These are phyloP conservation scores for Lactarius trivialis DNA, from an alignment of 768 basidiomycete species.

Conservation along the genomic window DNA sequence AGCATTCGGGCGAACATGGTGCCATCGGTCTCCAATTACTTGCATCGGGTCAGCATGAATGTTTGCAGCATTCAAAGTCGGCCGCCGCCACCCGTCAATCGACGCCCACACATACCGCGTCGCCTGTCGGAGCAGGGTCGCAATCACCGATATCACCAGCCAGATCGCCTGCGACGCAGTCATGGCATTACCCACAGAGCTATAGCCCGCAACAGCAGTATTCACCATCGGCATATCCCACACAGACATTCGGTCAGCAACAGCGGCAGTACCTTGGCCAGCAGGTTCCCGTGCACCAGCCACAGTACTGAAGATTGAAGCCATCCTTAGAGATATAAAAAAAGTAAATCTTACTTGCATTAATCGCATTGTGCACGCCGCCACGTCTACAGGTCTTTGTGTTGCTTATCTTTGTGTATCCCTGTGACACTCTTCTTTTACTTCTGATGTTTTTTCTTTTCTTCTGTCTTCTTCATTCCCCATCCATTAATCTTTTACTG, in stretches of 20 bases:
- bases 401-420: not conserved
- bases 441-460: not conserved
- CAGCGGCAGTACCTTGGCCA: constrained; percentile 11
- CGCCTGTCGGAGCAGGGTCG: not conserved
- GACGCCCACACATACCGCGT: constrained; percentile 11
- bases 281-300: constrained; percentile 17
- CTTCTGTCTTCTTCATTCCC: not conserved
- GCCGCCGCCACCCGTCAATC: constrained; percentile 16
- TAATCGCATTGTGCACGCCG: constrained; percentile 4
- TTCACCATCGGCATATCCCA: constrained; percentile 8
- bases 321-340: not conserved
- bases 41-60: constrained; percentile 65
- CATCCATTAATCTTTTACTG: not conserved
- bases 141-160: constrained; percentile 1
- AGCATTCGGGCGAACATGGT: constrained; percentile 94
- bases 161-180: constrained; percentile 1
- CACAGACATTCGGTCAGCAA: constrained; percentile 11
- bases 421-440: not conserved
- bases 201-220: constrained; percentile 17
- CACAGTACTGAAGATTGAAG: constrained; percentile 14
- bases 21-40: constrained; percentile 80
- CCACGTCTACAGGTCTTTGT: not conserved
- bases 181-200: constrained; percentile 9
- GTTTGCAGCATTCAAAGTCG: constrained; percentile 33
- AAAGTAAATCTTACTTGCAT: constrained; percentile 13